These are phyloP conservation scores for Blechomonas ayalai DNA, from an alignment of 208 protist species.

Conservation along the genomic window DNA sequence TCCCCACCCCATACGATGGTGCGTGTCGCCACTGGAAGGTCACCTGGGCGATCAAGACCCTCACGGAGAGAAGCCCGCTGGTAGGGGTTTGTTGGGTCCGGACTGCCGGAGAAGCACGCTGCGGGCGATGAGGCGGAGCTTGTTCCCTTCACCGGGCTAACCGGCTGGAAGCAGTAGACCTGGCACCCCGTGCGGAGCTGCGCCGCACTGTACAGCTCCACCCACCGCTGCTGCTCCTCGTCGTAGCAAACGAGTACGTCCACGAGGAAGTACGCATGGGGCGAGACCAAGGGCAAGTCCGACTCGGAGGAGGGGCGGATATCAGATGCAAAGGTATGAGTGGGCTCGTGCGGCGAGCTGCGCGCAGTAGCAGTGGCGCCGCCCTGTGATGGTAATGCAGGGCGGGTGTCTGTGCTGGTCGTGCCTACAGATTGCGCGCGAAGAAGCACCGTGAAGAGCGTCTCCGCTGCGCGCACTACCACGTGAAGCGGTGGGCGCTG, in stretches of 20 bases:
- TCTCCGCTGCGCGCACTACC: slow-evolving; percentile 40
- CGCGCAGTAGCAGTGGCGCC: too few species aligned
- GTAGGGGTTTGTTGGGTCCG: too few species aligned
- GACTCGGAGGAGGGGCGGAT: slow-evolving; percentile 7
- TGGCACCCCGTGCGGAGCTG: slow-evolving; percentile 52
- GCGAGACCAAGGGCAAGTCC: slow-evolving; percentile 10
- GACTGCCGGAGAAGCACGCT: too few species aligned
- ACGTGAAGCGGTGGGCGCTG: slow-evolving; percentile 39
- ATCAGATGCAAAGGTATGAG: background rate
- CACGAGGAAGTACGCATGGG: slow-evolving; percentile 17
- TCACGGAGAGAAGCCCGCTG: too few species aligned
- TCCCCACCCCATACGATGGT: too few species aligned
- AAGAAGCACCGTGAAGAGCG: slow-evolving; percentile 22
- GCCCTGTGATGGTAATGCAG: too few species aligned
- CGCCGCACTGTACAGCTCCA: slow-evolving; percentile 37
- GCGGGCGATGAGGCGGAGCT: too few species aligned
- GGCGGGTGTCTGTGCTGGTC: background rate
- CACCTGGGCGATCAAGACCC: too few species aligned
- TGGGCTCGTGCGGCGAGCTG: too few species aligned
- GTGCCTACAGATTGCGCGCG: background rate
- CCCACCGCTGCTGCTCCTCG: slow-evolving; percentile 29
- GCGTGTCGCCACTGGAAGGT: too few species aligned
- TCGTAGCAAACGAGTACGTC: slow-evolving; percentile 33
- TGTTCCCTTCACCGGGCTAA: too few species aligned
- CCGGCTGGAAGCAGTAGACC: slow-evolving; percentile 40